Evolutionary conservation across 2,329 filamentous ascomycete genomes (phyloP), one percentile per base, ranked within the genome.

Genomic region (Verticillium nubilum): DNA sequence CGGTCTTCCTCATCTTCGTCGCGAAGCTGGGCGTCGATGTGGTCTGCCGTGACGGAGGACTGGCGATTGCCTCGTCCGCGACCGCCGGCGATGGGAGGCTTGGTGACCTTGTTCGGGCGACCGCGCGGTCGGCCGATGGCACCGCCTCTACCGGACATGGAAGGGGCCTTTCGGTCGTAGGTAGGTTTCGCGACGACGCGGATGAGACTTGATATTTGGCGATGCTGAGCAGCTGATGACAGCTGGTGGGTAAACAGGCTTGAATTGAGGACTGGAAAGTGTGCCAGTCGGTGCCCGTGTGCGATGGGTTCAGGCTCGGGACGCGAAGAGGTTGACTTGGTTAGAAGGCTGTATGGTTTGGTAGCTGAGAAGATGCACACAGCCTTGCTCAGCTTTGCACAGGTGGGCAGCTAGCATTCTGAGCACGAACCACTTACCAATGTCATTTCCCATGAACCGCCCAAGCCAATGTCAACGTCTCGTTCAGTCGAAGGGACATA

Each of bases 71-170:
- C 65, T 28, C 71, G 70, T 54, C 68, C 67, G 50, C 57, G 57
- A 28, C 54, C 55, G 33, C 23, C 37, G 27, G 56, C 59, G 27
- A 66, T 60, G 54, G 64, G 63, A 50, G 73, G 68, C 67, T 80
- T 81, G 57, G 73, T 74, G 66, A 80, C 76, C 68, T 78, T 80
- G 70, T 68, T 74, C 35, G 72, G 72, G 58, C 75, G 75, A 63
- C 68, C 73, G 59, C 75, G 75, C 60, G 67, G 62, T 23, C 42
- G 56, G 17, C 37, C 25, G 56, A 28, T 42, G 28, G 56, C 56
- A 28, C 35, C 42, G 62, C 63, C 64, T 62, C 62, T 54, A 54
- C 58, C 61, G 60, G 59, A 60, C 62, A 62, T 64, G 54, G 54
- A 56, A 56, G 35, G 31, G 42, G 23, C 13, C 29, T 10, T 23